phyloP scores from a whole-genome alignment of 2,329 filamentous ascomycete genomes.

The Scortechinia acanthostroma region DNA sequence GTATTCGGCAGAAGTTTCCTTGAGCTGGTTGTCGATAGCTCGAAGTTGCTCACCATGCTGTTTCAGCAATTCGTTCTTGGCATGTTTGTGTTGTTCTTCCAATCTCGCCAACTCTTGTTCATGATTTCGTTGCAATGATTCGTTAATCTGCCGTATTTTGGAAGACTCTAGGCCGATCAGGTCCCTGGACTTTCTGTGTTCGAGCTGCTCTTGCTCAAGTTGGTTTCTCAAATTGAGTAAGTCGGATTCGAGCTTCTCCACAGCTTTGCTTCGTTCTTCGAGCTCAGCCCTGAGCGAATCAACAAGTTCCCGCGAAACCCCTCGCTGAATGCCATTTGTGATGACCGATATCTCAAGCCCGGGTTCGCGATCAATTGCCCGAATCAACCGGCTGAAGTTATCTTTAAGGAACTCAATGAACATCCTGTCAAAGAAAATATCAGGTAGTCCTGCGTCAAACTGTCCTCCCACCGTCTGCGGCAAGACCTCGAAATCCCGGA shows the following conservation, averaged over 20 bases:
- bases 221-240: conserved; percentile 41
- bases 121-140: conserved; percentile 8
- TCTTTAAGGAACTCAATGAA: conserved; percentile 96
- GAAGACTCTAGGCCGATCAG: conserved; percentile 6
- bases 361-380: conserved; percentile 85
- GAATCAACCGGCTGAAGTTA: conserved; percentile 78
- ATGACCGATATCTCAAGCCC: conserved; percentile 73
- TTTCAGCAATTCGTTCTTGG: conserved; percentile 19
- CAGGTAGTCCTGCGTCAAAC: conserved; percentile 41
- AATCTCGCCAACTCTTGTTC: conserved; percentile 13
- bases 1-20: neutral
- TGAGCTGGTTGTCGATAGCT: conserved; percentile 32
- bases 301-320: conserved; percentile 87
- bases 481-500: conserved; percentile 85
- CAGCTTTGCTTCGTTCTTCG: conserved; percentile 22
- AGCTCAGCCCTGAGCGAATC: conserved; percentile 76
- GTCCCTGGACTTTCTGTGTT: conserved; percentile 49
- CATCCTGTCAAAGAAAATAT: conserved; percentile 76
- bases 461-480: conserved; percentile 38
- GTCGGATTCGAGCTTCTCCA: conserved; percentile 47
- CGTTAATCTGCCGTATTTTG: conserved; percentile 1
- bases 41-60: conserved; percentile 37
- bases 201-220: conserved; percentile 66
- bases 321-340: conserved; percentile 74
- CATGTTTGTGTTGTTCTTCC: conserved; percentile 28